Evolutionary conservation across 129 eudicot species (phyloP).

Genomic region (Ambrosia trifida): DNA sequence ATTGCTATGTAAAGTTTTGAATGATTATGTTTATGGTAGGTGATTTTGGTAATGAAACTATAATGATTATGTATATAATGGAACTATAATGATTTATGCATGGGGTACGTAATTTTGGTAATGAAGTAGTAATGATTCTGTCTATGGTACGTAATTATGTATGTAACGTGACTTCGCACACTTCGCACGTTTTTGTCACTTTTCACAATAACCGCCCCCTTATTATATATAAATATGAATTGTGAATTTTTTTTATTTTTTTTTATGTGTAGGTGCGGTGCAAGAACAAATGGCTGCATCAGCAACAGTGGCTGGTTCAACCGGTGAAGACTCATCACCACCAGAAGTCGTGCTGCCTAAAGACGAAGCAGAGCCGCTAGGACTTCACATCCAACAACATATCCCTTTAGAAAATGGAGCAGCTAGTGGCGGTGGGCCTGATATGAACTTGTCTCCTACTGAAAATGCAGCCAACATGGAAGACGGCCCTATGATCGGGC

Average conservation of each 20-base stretch:
- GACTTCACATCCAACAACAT: conserved; percentile 81
- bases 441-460: conserved; percentile 74
- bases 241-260: too few species aligned
- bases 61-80: too few species aligned
- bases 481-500: conserved; percentile 47
- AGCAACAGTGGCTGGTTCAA: conserved; percentile 74
- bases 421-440: conserved; percentile 46
- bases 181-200: too few species aligned
- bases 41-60: too few species aligned
- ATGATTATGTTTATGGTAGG: too few species aligned
- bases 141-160: too few species aligned
- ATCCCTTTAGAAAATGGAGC: conserved; percentile 60
- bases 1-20: too few species aligned
- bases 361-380: conserved; percentile 85
- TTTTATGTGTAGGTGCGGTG: conserved; percentile 67
- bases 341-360: conserved; percentile 78
- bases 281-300: conserved; percentile 94
- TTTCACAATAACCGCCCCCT: too few species aligned
- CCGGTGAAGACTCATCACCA: conserved; percentile 86
- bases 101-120: too few species aligned
- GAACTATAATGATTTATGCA: too few species aligned
- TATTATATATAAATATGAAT: background rate
- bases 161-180: too few species aligned
- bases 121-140: too few species aligned
- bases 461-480: conserved; percentile 57